phyloP scores from a whole-genome alignment of 176 grass and related monocot species.

The Rhynchospora breviuscula region DNA sequence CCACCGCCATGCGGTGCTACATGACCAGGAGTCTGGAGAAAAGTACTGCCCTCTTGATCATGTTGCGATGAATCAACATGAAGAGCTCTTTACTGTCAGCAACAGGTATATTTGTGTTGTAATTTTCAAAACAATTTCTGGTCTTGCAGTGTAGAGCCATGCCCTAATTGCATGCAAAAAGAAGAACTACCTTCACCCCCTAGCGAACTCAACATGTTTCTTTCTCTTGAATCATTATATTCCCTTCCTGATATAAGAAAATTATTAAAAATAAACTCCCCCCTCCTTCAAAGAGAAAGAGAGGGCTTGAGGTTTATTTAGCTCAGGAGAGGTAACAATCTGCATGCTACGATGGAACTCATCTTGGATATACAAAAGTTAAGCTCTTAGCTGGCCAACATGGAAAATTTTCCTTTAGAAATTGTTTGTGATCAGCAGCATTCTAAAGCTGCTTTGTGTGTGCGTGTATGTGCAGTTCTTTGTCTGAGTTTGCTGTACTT shows the following conservation, averaged over 20 bases:
- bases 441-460: not conserved
- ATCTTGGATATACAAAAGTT: not conserved
- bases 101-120: conserved; percentile 55
- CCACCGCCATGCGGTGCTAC: conserved; percentile 80
- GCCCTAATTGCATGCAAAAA: not conserved
- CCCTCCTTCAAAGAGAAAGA: not conserved
- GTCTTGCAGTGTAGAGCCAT: not conserved
- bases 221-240: not conserved
- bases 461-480: conserved; percentile 54
- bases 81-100: conserved; percentile 61
- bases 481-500: conserved; percentile 98
- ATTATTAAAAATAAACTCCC: not conserved
- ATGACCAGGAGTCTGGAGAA: conserved; percentile 73
- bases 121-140: conserved; percentile 19
- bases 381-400: not conserved
- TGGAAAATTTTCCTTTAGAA: not conserved
- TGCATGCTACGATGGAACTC: not conserved
- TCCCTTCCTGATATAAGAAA: not conserved
- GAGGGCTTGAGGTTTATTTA: not conserved
- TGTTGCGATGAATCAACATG: conserved; percentile 42
- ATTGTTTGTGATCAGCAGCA: not conserved
- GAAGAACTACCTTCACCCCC: not conserved
- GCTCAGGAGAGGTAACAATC: not conserved
- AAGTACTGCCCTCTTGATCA: conserved; percentile 55
- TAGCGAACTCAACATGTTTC: not conserved